Evolutionary conservation across 176 grass and related monocot species (phyloP).

Genomic region (Musa itinerans): DNA sequence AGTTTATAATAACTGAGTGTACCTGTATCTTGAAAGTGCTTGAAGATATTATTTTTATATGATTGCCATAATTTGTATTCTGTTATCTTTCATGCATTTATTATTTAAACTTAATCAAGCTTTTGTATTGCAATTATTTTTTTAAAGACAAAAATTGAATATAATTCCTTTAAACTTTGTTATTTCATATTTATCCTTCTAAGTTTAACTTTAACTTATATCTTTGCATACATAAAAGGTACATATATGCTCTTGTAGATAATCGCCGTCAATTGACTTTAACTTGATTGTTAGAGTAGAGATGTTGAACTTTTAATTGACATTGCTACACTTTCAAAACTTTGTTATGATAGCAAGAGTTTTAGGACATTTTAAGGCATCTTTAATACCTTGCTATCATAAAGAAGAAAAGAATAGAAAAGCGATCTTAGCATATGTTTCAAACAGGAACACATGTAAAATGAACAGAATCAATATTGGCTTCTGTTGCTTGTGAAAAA

Average conservation of each 20-base stretch:
- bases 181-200: background rate
- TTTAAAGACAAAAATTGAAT: background rate
- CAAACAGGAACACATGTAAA: background rate
- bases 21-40: background rate
- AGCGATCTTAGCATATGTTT: too few relatives aligned
- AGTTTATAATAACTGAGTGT: constrained; percentile 4
- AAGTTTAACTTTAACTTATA: too few relatives aligned
- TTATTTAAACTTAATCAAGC: background rate
- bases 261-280: too few relatives aligned
- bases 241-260: too few relatives aligned
- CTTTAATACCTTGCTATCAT: too few relatives aligned
- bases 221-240: too few relatives aligned
- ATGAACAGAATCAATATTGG: background rate
- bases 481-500: background rate
- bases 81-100: background rate
- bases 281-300: too few relatives aligned
- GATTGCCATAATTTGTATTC: background rate
- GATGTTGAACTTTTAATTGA: too few relatives aligned
- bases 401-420: too few relatives aligned
- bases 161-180: background rate
- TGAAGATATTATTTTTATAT: background rate
- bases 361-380: too few relatives aligned
- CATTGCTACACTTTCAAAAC: too few relatives aligned
- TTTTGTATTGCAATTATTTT: background rate
- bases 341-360: too few relatives aligned